Evolutionary conservation across 805 yeast species (phyloP).

Genomic region (Kazachstania africana): DNA sequence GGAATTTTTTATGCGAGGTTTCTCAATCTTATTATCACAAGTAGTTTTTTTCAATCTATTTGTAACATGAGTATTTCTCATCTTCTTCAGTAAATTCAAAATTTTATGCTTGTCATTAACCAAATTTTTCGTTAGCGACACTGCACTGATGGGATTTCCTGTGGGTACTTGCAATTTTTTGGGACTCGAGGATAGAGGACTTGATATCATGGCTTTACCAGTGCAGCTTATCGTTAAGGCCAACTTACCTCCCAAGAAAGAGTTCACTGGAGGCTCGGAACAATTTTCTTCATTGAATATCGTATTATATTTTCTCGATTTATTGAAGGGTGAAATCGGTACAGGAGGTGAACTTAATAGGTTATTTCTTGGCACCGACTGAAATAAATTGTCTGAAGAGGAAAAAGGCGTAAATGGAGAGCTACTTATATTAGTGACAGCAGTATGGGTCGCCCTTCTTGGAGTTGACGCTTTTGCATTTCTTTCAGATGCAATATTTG

Average conservation of each 20-base stretch:
- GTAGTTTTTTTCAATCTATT: not conserved
- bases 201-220: constrained; percentile 25
- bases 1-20: no score
- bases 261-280: no score
- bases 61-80: constrained; percentile 12
- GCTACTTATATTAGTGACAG: not conserved
- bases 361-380: constrained; percentile 5
- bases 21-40: not conserved
- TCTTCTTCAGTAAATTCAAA: constrained; percentile 18
- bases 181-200: no score
- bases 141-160: not conserved
- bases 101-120: constrained; percentile 18
- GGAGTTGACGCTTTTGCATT: no score
- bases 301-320: not conserved
- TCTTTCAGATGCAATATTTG: no score
- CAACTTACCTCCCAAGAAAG: no score
- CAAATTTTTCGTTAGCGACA: not conserved
- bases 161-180: not conserved
- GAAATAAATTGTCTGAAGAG: constrained; percentile 3
- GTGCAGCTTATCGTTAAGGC: constrained; percentile 21
- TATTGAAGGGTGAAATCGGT: constrained; percentile 2
- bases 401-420: constrained; percentile 7
- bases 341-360: constrained; percentile 9
- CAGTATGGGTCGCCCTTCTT: no score
- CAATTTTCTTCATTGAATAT: no score